These are phyloP conservation scores for Schwanniomyces occidentalis DNA, from an alignment of 805 yeast genomes.

Conservation along the genomic window DNA sequence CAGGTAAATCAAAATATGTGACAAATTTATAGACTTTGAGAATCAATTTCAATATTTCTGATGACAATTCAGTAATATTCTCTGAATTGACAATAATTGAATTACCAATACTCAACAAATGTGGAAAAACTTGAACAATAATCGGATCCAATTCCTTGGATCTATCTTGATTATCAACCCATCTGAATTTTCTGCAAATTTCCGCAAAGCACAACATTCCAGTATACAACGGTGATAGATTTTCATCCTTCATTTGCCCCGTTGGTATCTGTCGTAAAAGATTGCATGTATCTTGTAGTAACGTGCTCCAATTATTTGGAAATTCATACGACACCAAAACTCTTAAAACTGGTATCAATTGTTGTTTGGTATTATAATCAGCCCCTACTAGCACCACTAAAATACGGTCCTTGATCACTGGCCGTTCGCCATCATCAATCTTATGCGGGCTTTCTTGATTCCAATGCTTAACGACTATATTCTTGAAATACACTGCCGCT, in stretches of 20 bases:
- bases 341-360: slow-evolving; percentile 37
- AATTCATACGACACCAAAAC: slow-evolving; percentile 34
- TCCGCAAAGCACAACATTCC: slow-evolving; percentile 74
- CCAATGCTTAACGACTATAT: slow-evolving; percentile 71
- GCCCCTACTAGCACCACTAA: slow-evolving; percentile 56
- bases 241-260: slow-evolving; percentile 15
- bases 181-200: slow-evolving; percentile 68
- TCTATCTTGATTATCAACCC: slow-evolving; percentile 57
- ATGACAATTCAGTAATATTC: slow-evolving; percentile 38
- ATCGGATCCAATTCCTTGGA: slow-evolving; percentile 39
- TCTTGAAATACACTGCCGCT: slow-evolving; percentile 82
- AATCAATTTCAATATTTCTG: slow-evolving; percentile 73
- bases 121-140: slow-evolving; percentile 61
- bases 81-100: slow-evolving; percentile 34
- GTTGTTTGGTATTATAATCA: slow-evolving; percentile 36
- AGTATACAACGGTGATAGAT: slow-evolving; percentile 45
- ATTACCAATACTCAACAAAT: slow-evolving; percentile 64
- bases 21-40: slow-evolving; percentile 78
- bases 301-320: slow-evolving; percentile 37
- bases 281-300: slow-evolving; percentile 32
- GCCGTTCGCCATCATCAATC: slow-evolving; percentile 72
- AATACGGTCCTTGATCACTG: slow-evolving; percentile 66
- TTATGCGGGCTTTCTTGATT: slow-evolving; percentile 9
- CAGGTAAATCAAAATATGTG: slow-evolving; percentile 72
- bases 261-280: slow-evolving; percentile 27